phyloP scores from a whole-genome alignment of 1,284 basidiomycete genomes.

The Naganishia liquefaciens region DNA sequence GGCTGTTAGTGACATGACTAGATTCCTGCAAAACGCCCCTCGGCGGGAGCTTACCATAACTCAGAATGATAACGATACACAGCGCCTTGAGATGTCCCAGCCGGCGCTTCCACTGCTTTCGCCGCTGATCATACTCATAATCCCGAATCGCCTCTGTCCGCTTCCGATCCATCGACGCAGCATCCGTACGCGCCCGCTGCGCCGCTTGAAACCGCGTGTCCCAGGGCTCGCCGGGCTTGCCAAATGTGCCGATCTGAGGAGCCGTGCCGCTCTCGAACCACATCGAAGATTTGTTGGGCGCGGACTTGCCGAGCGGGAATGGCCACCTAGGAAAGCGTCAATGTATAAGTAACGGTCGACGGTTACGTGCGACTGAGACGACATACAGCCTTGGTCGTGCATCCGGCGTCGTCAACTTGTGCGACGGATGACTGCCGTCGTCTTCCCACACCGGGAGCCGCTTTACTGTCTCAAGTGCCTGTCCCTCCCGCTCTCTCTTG shows the following conservation, averaged over 20 bases:
- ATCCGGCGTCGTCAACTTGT: constrained; percentile 27
- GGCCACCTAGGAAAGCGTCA: constrained; percentile 25
- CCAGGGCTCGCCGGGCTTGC: constrained; percentile 29
- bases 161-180: constrained; percentile 13
- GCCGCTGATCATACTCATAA: constrained; percentile 31
- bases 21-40: too few species aligned
- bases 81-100: constrained; percentile 32
- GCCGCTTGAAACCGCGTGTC: constrained; percentile 18
- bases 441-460: constrained; percentile 33
- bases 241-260: constrained; percentile 28
- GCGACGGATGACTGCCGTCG: constrained; percentile 29
- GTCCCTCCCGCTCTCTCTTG: constrained; percentile 7
- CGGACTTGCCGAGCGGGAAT: constrained; percentile 33
- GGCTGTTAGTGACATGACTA: too few species aligned
- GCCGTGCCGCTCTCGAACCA: constrained; percentile 33
- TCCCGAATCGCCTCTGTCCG: constrained; percentile 30
- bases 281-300: constrained; percentile 18
- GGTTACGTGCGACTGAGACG: not conserved
- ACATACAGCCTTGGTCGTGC: constrained; percentile 31
- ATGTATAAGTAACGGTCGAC: not conserved
- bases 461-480: constrained; percentile 16
- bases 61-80: constrained; percentile 33
- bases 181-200: constrained; percentile 11
- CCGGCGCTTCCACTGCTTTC: constrained; percentile 35
- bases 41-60: constrained; percentile 16